Conservation (phyloP, 2,329 filamentous ascomycete species). For the Claviceps fusiformis region DNA sequence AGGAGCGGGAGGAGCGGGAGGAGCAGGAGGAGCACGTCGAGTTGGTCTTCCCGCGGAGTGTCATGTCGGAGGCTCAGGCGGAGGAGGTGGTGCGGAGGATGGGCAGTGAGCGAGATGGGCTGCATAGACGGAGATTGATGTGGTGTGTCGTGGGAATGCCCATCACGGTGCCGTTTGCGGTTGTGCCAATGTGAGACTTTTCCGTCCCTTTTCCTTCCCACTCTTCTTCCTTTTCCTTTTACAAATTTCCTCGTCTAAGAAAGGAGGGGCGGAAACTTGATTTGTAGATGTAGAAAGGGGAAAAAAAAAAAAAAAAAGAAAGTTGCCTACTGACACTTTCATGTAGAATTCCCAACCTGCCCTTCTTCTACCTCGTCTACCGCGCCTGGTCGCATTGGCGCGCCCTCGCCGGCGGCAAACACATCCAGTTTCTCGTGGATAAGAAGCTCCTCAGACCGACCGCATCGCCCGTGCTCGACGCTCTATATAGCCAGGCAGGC, state of each 20-base stretch:
- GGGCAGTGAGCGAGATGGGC: slow-evolving; percentile 63
- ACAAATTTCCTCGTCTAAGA: background rate
- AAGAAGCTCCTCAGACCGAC: slow-evolving; percentile 54
- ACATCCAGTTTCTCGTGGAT: slow-evolving; percentile 68
- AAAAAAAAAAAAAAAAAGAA: too few relatives aligned
- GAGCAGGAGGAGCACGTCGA: slow-evolving; percentile 52
- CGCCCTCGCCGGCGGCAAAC: slow-evolving; percentile 70
- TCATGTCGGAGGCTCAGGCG: slow-evolving; percentile 53
- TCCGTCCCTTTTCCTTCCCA: background rate
- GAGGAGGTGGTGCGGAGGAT: slow-evolving; percentile 52
- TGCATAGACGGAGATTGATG: slow-evolving; percentile 65
- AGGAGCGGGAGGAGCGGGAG: slow-evolving; percentile 51
- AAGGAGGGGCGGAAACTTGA: background rate
- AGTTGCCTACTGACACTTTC: background rate
- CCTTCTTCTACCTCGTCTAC: slow-evolving; percentile 92
- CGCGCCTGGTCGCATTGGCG: slow-evolving; percentile 86
- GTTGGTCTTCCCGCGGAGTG: slow-evolving; percentile 60
- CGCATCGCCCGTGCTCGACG: slow-evolving; percentile 57
- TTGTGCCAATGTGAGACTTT: slow-evolving; percentile 66
- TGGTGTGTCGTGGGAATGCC: slow-evolving; percentile 78
- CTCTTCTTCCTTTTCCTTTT: background rate
- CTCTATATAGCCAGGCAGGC: slow-evolving; percentile 49
- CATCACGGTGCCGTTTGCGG: slow-evolving; percentile 64
- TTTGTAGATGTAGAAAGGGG: background rate
- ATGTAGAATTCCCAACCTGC: slow-evolving; percentile 71